These are phyloP conservation scores for Papilionanthe hybrid DNA, from an alignment of 116 monocot genomes.

Conservation along the genomic window DNA sequence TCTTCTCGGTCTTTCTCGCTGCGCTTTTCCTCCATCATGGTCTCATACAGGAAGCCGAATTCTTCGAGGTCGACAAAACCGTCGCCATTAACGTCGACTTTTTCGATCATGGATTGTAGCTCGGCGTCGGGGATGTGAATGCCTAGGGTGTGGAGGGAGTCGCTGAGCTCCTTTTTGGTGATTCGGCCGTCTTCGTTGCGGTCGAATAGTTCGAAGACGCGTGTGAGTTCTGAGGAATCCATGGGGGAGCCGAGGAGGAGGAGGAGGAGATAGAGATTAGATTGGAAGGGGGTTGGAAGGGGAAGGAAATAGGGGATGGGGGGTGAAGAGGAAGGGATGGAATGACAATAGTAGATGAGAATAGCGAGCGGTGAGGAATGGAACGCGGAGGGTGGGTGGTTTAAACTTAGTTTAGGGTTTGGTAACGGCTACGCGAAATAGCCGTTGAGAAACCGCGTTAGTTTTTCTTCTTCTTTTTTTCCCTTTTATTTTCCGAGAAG, in stretches of 20 bases:
- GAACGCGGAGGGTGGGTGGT: too few species aligned
- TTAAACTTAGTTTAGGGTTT: too few species aligned
- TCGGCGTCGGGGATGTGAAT: constrained; percentile 38
- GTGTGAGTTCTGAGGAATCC: constrained; percentile 27
- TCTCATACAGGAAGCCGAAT: constrained; percentile 33
- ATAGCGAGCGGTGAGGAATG: too few species aligned
- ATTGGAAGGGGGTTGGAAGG: too few species aligned
- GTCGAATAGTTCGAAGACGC: constrained; percentile 57
- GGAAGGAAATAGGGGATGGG: too few species aligned
- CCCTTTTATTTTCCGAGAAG: too few species aligned
- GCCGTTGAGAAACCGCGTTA: too few species aligned
- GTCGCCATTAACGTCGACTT: constrained; percentile 40
- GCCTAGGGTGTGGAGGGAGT: constrained; percentile 43
- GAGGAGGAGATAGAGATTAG: too few species aligned
- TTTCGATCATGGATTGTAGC: constrained; percentile 39
- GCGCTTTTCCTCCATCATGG: constrained; percentile 27
- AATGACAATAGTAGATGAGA: too few species aligned
- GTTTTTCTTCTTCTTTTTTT: too few species aligned
- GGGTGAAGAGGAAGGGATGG: too few species aligned
- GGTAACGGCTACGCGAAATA: too few species aligned
- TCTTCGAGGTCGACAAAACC: constrained; percentile 57
- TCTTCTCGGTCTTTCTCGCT: constrained; percentile 31
- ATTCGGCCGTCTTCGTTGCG: constrained; percentile 44
- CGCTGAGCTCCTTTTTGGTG: constrained; percentile 44
- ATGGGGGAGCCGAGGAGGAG: neutral